These are phyloP conservation scores for Amaranthus hypochondriacus DNA, from an alignment of 148 eudicot genomes.

Conservation along the genomic window DNA sequence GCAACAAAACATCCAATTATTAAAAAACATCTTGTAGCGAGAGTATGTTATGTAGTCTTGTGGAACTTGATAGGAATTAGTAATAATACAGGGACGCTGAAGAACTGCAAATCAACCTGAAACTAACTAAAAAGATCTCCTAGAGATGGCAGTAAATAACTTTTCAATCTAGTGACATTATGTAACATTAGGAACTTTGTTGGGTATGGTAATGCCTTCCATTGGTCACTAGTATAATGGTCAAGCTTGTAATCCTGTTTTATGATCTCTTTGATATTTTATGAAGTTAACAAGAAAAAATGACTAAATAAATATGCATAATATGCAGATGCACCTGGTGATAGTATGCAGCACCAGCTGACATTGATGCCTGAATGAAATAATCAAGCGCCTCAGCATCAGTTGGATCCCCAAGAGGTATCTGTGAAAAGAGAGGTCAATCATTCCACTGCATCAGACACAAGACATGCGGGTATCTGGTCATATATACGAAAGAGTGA, in stretches of 20 bases:
- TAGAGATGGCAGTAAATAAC: neutral
- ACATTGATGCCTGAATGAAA: conserved; percentile 62
- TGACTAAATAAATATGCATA: neutral
- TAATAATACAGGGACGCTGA: neutral
- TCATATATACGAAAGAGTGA: too few relatives aligned
- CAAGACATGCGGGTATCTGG: neutral
- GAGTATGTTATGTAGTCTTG: neutral
- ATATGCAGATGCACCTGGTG: conserved; percentile 42
- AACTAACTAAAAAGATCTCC: neutral
- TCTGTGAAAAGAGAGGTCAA: conserved; percentile 26
- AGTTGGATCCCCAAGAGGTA: conserved; percentile 42
- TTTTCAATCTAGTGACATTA: neutral
- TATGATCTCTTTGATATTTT: neutral
- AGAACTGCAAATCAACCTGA: neutral
- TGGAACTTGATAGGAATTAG: neutral
- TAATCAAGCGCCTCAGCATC: conserved; percentile 55
- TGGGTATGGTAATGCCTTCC: neutral
- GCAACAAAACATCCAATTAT: neutral
- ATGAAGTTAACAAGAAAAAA: neutral
- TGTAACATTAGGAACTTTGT: neutral
- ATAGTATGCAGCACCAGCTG: conserved; percentile 56
- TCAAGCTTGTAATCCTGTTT: neutral
- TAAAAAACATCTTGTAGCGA: neutral
- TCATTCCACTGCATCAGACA: neutral
- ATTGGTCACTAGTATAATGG: neutral